These are phyloP conservation scores for Corymbia calophylla DNA, from an alignment of 441 rosid genomes.

Conservation along the genomic window DNA sequence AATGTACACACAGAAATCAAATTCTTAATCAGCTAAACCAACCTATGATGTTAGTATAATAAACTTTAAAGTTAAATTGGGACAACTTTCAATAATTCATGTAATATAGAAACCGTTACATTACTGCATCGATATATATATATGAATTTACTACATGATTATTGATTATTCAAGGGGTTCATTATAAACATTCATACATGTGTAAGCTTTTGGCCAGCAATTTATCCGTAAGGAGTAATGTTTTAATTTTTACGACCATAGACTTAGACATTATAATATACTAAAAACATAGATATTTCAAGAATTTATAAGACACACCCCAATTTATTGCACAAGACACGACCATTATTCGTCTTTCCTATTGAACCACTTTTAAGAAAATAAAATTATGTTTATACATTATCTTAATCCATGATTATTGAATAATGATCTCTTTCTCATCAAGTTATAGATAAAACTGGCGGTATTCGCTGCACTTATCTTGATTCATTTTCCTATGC, in stretches of 20 bases:
- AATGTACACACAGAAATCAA: too few relatives aligned
- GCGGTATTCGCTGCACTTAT: too few relatives aligned
- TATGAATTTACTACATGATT: too few relatives aligned
- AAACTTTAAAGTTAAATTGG: too few relatives aligned
- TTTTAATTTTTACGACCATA: not conserved
- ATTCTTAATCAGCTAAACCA: too few relatives aligned
- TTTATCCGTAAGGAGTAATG: not conserved
- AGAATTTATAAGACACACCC: not conserved
- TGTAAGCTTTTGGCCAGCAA: not conserved
- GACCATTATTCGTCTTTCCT: not conserved
- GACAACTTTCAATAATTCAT: too few relatives aligned
- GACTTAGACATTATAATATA: not conserved
- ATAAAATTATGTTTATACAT: not conserved
- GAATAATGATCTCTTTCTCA: not conserved
- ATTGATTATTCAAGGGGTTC: too few relatives aligned
- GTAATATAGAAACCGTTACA: too few relatives aligned
- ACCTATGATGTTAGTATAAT: too few relatives aligned
- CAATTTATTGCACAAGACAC: not conserved
- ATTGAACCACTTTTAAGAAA: not conserved
- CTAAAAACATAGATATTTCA: not conserved
- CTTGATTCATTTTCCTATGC: too few relatives aligned
- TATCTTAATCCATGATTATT: not conserved
- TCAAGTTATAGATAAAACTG: not conserved
- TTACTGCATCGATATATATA: too few relatives aligned
- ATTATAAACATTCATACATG: too few relatives aligned